Base-by-base conservation (phyloP, 2,329 filamentous ascomycete genomes). In the Leptographium lundbergii region DNA sequence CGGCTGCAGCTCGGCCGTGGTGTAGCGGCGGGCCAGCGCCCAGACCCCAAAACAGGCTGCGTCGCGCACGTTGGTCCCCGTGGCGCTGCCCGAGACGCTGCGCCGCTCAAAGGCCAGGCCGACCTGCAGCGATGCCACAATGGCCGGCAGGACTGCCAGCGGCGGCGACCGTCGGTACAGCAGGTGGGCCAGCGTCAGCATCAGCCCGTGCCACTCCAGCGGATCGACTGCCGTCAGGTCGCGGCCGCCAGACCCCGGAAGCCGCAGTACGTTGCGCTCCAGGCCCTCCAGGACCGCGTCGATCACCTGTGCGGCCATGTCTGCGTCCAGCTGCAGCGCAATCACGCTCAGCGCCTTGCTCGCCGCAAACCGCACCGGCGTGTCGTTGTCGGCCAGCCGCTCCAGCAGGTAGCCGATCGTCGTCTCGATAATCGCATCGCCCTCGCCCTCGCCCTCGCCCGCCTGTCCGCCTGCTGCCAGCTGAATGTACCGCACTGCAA, bases 21-120 rank as follows among this genome's bases (percentile, higher is more conserved):
- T 85, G 66, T 97, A 99, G 58, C 92, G 86, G 59, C 94, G 81
- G 25, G 92, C 89, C 9, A 97, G 71, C 1, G 91, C 88, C 94
- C 94, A 99, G 27, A 97, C 86, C 7, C 94, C 94, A 69, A 97
- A 99, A 69, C 91, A 96, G 3, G 94, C 90, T 14, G 94, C 92
- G 73, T 99, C 94, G 54, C 94, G 84, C 19, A 99, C 91, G 65
- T 95, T 96, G 1, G 89, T 87, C 2, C 94, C 94, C 13, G 92
- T 78, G 3, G 89, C 91, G 14, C 81, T 84, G n/a, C 94, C 92
- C 3, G 89, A 90, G 0, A 89, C 82, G 53, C 87, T 88, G 60
- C 91, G 81, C 67, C 96, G 90, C 70, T 99, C 91, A 68, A 97
- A 99, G 0, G 85, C 84, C 29, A 97, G 76, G 0, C 90, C 91